phyloP scores from a whole-genome alignment of 1,139 yeast species.

The Pneumocystis sp. region DNA sequence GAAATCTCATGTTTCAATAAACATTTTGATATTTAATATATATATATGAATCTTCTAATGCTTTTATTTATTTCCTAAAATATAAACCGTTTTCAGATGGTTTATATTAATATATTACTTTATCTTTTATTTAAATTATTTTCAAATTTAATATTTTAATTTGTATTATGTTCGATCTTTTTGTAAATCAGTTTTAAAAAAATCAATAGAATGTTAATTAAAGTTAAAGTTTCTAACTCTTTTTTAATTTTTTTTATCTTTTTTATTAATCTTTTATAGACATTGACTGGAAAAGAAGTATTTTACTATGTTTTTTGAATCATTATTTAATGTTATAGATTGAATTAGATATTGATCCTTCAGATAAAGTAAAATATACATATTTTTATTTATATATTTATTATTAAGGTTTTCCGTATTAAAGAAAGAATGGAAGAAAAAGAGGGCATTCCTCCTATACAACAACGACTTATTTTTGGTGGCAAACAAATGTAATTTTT shows the following conservation, averaged over 20 bases:
- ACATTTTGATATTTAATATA: not conserved
- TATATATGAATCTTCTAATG: not conserved
- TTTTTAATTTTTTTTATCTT: not conserved
- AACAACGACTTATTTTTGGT: slow-evolving; percentile 76
- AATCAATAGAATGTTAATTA: slow-evolving; percentile 38
- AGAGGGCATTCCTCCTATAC: slow-evolving; percentile 95
- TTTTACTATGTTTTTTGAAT: slow-evolving; percentile 13
- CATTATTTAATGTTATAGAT: slow-evolving; percentile 29
- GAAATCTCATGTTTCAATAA: not conserved
- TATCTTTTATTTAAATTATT: not conserved
- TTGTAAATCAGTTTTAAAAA: not conserved
- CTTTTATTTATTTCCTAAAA: not conserved
- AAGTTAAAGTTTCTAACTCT: slow-evolving; percentile 34
- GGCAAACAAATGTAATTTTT: slow-evolving; percentile 64
- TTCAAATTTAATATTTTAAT: too few relatives aligned
- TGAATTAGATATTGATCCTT: slow-evolving; percentile 62
- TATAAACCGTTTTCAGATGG: not conserved
- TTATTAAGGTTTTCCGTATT: slow-evolving; percentile 45
- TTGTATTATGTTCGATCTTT: not conserved
- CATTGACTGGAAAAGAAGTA: slow-evolving; percentile 67
- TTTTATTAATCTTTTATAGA: slow-evolving; percentile 21
- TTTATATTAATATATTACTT: not conserved
- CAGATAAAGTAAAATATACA: slow-evolving; percentile 38
- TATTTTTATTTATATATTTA: not conserved
- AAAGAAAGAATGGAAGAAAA: slow-evolving; percentile 91